Conservation (phyloP, 306 rosid species). For the Vachellia pachyceras region DNA sequence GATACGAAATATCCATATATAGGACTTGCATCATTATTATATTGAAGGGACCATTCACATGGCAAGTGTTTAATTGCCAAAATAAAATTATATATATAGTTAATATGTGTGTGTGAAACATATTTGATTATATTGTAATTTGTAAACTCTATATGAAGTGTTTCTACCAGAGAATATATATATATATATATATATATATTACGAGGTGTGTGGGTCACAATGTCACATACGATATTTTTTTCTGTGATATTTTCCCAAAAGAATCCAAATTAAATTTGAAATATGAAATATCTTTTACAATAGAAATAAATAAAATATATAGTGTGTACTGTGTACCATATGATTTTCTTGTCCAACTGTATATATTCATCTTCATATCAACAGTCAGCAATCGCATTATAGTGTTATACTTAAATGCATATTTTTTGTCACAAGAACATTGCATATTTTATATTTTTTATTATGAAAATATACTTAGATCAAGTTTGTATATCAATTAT, state of each 20-base stretch:
- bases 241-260: neutral
- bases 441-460: neutral
- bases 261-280: neutral
- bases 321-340: too few species aligned
- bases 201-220: too few species aligned
- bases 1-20: neutral
- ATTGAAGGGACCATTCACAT: neutral
- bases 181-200: too few species aligned
- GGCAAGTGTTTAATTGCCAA: neutral
- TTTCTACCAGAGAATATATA: neutral
- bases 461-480: neutral
- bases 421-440: too few species aligned
- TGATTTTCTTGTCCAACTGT: neutral
- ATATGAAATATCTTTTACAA: neutral
- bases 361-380: too few species aligned
- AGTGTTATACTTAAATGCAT: neutral
- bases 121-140: too few species aligned
- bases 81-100: too few species aligned
- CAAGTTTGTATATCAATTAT: too few species aligned
- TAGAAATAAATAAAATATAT: neutral
- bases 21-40: neutral
- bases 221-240: too few species aligned
- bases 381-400: neutral
- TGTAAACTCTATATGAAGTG: neutral
- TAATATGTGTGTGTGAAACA: neutral